Percentiles rank a stretch among this genome's conserved stretches.
These are phyloP conservation scores for Metschnikowia koreensis DNA, from an alignment of 805 yeast genomes.

Conservation along the genomic window DNA sequence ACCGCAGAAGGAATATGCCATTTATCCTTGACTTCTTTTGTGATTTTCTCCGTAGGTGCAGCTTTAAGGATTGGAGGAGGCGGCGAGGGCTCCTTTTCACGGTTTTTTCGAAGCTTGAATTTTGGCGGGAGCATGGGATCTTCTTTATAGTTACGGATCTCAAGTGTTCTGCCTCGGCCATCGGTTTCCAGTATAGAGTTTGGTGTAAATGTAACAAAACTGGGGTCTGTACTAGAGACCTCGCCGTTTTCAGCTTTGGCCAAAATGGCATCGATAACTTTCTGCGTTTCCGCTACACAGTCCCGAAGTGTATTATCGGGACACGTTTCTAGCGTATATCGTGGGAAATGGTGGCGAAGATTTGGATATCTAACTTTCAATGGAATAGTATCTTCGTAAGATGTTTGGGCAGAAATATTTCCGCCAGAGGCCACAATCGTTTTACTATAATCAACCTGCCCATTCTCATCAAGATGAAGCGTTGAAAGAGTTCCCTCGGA, in stretches of 20 bases:
- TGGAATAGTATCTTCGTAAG: slow-evolving; percentile 60
- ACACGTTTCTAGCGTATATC: slow-evolving; percentile 35
- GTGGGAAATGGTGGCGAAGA: slow-evolving; percentile 40
- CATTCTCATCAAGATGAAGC: slow-evolving; percentile 27
- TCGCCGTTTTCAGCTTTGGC: slow-evolving; percentile 34
- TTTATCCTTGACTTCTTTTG: slow-evolving; percentile 68
- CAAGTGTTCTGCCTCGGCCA: slow-evolving; percentile 45
- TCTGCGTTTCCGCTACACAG: slow-evolving; percentile 55
- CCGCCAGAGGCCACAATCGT: slow-evolving; percentile 23
- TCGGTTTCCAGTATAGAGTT: slow-evolving; percentile 12
- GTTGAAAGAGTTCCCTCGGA: slow-evolving; percentile 15
- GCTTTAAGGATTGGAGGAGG: slow-evolving; percentile 64
- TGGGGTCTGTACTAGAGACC: slow-evolving; percentile 33
- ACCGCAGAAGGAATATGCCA: slow-evolving; percentile 92
- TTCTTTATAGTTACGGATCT: slow-evolving; percentile 61
- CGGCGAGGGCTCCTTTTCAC: slow-evolving; percentile 60
- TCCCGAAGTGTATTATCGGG: slow-evolving; percentile 44
- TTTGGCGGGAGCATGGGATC: slow-evolving; percentile 90
- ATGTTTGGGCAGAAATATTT: slow-evolving; percentile 35
- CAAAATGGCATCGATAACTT: slow-evolving; percentile 52
- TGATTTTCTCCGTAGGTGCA: slow-evolving; percentile 46
- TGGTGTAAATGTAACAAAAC: slow-evolving; percentile 17
- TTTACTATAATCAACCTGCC: slow-evolving; percentile 26
- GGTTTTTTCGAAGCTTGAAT: slow-evolving; percentile 68
- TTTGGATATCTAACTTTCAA: slow-evolving; percentile 43